Evolutionary conservation across 2,329 filamentous ascomycete genomes (phyloP), one percentile per base, ranked within the genome.

Genomic region (Stagonosporopsis tanaceti): DNA sequence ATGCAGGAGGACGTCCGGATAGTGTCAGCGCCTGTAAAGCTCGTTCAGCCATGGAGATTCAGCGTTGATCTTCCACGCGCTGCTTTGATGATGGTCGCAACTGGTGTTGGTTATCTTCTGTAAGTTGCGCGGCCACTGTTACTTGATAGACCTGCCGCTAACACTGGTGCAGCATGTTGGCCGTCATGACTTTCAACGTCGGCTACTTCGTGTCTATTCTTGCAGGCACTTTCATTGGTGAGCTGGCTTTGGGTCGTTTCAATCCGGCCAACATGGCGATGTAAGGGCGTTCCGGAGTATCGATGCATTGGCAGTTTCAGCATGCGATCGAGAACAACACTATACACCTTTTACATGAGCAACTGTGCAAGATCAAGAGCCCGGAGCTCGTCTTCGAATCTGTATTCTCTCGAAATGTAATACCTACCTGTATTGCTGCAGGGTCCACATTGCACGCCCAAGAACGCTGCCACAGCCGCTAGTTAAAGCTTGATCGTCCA

Each of bases 141-240:
- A 34, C 35, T 50, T 9, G 12, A 38, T 15, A 14, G 39, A 38
- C 25, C 27, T 22, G 17, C 28, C 50, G 27, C 71, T 75, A 68
- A 73, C 17, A 17, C 24, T 50, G 51, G 47, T 17, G 35, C 66
- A 97, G 93, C 58, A 97, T 97, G 93, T 80, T 97, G 78, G 91
- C 90, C 14, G 90, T 96, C 72, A 97, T 95, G 92, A 93, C 91
- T 1, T 87, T 92, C 80, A 95, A 95, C 67, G 85, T 94, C 15
- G 92, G 91, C 12, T 95, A 95, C 74, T 94, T 94, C 74, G 77
- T 92, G 52, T 93, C 90, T 0, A 84, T 93, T n/a, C 82, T 96
- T 11, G 89, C 82, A 4, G 89, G 89, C 14, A 85, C 90, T 1
- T 97, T 98, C 71, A 72, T 96, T n/a, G 94, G 94, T 24, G 95